Percentiles rank a stretch among this genome's conserved stretches.
phyloP scores from a whole-genome alignment of 2,329 filamentous ascomycete genomes.

The Akanthomyces dipterigenus region DNA sequence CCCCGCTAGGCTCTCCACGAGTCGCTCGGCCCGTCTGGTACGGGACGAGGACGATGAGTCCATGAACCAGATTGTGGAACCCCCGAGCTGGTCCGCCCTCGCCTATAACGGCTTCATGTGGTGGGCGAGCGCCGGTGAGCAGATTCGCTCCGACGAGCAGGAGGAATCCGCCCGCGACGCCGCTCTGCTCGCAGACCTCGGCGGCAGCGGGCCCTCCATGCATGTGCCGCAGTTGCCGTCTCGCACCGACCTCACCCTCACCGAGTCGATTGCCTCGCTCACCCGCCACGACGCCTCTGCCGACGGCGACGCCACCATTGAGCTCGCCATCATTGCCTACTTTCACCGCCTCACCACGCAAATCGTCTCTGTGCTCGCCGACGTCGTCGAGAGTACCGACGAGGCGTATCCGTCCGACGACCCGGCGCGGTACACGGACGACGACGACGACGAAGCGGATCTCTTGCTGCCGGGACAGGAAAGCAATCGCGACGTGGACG shows the following conservation, averaged over 20 bases:
- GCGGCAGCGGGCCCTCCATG: conserved; percentile 22
- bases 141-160: conserved; percentile 52
- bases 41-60: conserved; percentile 39
- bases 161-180: conserved; percentile 51
- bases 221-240: conserved; percentile 26
- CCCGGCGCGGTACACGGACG: conserved; percentile 16
- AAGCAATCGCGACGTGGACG: conserved; percentile 21
- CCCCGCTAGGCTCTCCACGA: conserved; percentile 20
- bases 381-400: conserved; percentile 48
- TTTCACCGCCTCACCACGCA: conserved; percentile 70
- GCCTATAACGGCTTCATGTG: conserved; percentile 82
- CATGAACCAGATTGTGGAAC: conserved; percentile 53
- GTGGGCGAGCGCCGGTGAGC: conserved; percentile 81
- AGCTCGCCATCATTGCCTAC: conserved; percentile 71
- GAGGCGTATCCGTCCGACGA: conserved; percentile 31
- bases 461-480: conserved; percentile 21
- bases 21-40: conserved; percentile 21
- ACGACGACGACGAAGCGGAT: conserved; percentile 30
- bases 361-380: conserved; percentile 55
- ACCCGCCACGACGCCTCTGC: conserved; percentile 27
- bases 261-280: conserved; percentile 40
- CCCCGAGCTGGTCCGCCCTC: conserved; percentile 62
- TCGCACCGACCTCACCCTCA: conserved; percentile 25
- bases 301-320: conserved; percentile 40
- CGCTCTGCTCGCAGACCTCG: conserved; percentile 48